Evolutionary conservation across 2,329 filamentous ascomycete genomes (phyloP).

Genomic region (Rhynchosporium agropyri): DNA sequence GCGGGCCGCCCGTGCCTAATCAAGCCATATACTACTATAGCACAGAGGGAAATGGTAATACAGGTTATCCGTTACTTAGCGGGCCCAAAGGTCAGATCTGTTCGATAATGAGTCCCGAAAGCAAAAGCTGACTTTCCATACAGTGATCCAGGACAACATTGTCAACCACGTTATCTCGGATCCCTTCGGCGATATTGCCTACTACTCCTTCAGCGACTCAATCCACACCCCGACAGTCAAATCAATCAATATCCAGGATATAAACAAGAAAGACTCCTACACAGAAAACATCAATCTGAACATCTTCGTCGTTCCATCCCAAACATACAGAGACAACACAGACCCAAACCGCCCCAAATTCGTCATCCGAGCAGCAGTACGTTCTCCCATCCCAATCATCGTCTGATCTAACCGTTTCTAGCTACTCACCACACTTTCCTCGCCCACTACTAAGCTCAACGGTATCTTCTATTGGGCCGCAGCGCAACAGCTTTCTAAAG

Average conservation of each 20-base stretch:
- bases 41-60: constrained; percentile 21
- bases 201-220: constrained; percentile 27
- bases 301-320: constrained; percentile 29
- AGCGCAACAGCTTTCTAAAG: not conserved
- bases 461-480: constrained; percentile 12
- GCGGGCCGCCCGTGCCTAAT: not conserved
- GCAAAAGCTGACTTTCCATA: not conserved
- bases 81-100: constrained; percentile 18
- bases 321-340: constrained; percentile 11
- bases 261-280: constrained; percentile 15
- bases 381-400: not conserved
- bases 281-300: constrained; percentile 27
- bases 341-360: constrained; percentile 11
- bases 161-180: constrained; percentile 4
- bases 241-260: constrained; percentile 20
- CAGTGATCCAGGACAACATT: constrained; percentile 6
- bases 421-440: not conserved
- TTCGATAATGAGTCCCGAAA: not conserved
- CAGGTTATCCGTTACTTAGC: constrained; percentile 13
- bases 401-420: not conserved
- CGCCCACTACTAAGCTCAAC: not conserved
- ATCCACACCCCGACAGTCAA: constrained; percentile 18
- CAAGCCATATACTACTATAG: constrained; percentile 27
- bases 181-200: constrained; percentile 24
- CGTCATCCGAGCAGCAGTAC: constrained; percentile 28